Evolutionary conservation across 2,329 filamentous ascomycete species (phyloP), one percentile per base, ranked within the genome.

Genomic region (Colletotrichum coccodes): DNA sequence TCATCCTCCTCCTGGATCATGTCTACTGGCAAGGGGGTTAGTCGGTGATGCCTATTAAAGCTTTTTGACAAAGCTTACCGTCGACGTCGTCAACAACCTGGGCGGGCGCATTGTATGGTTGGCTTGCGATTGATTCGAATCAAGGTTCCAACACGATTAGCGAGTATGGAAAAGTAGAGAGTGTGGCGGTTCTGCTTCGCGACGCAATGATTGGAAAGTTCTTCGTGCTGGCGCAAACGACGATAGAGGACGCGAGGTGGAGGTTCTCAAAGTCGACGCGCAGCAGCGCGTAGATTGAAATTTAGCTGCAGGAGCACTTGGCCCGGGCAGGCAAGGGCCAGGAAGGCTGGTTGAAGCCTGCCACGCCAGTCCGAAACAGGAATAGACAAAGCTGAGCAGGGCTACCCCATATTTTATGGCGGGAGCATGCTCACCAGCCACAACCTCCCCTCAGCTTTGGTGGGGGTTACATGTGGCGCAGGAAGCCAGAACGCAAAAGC

Each of bases 1-100:
- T 91, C 86, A 68, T 93, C 91, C 60, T 93, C 92, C 67, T 94
- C 91, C 70, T 90, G 87, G 53, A 86, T 81, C 80, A 85, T 81
- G 42, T 82, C 81, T 74, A 83, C 85, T 85, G 67, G 32, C 18
- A 30, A 57, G 53, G 67, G 52, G n/a, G 53, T 74, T 62, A 71
- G 75, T 73, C n/a, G 23, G 32, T 12, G 44, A 26, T 47, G 32
- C 11, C 34, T 38, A 56, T 42, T 18, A 2, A 46, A 32, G 42
- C 59, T 64, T 28, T 30, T 60, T 49, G 38, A 18, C 59, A 23
- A 59, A 46, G 50, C 70, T 69, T 74, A 87, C 85, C 79, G 60
- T 87, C 86, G 70, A 84, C 81, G 67, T 87, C 85, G 64, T 86
- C 84, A 49, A 80, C 80, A 53, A 84, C 79, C 56, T 83, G 82